Base-by-base conservation (phyloP, 495 filamentous ascomycete genomes). In the Cercophora sp. region DNA sequence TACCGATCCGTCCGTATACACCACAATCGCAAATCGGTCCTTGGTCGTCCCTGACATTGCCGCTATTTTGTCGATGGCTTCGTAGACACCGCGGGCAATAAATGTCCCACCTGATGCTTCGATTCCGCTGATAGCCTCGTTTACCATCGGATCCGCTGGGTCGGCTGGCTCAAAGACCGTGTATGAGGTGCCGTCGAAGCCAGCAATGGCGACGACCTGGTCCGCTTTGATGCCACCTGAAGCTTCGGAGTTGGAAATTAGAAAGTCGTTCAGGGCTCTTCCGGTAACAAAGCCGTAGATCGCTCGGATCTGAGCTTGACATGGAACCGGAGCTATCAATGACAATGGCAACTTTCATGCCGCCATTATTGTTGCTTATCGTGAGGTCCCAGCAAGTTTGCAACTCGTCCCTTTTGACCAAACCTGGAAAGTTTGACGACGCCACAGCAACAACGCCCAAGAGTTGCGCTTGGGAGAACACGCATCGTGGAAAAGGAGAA, bases 1-100 rank as follows among this genome's bases (percentile, higher is more conserved):
- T 16, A 59, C 62, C 46, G 46, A n/a, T 10, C 67, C 67, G 41
- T 70, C 67, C 8, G 67, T 70, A 42, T 66, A 63, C 8, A 70
- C 67, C 2, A 70, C 56, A 52, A 70, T 66, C 43, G 63, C 60
- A 48, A 43, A 57, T 15, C 61, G 45, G 24, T 60, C 56, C 10
- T 48, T 48, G 2, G 65, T 62, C 13, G 26, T 34, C 5, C 60
- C 59, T 1, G 46, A 32, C 43, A 48, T 51, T 23, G 26, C 24
- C 6, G 34, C 48, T 15, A 67, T 37, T 19, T 66, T 50, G 9
- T 49, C 54, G 19, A 63, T 61, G 1, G 58, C 67, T 54, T 52
- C 48, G 4, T 54, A 25, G 1, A 70, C 59, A 5, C 67, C 67
- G 18, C 49, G 35, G 3, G 57, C 65, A 16, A 58, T 58, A 27